Evolutionary conservation across 495 filamentous ascomycete species (phyloP), one percentile per base, ranked within the genome.

Genomic region (Aspergillus wentii): DNA sequence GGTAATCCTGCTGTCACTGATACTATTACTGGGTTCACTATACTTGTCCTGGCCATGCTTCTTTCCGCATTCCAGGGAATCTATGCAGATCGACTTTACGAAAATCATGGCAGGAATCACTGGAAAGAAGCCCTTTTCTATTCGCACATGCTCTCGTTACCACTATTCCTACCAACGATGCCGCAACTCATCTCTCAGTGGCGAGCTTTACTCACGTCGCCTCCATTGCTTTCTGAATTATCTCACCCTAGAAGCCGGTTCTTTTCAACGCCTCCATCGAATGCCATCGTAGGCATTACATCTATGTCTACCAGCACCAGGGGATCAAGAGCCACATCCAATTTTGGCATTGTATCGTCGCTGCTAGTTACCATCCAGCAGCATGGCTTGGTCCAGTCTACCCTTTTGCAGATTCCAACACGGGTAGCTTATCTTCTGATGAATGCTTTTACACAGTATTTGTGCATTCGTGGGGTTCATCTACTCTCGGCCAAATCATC

Each of bases 111-210:
- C 16, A 81, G 64, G 11, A 56, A 82, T 23, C 84, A 94, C 64
- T 97, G 92, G 88, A 86, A 85, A 47, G 92, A 97, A 58, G 94
- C 94, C 50, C 74, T 99, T 11, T 96, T 99, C 61, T 99, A 97
- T 61, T 85, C 81, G 14, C 88, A 95, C 45, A 58, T 84, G 14
- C 75, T 94, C 13, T 86, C 85, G 4, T 55, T 95, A 23, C 87
- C 86, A 1, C 55, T 83, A 19, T 81, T 83, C 55, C 35, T 78
- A 14, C 67, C 66, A 1, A 68, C 72, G 16, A 63, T 52, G 5
- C 38, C 61, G 10, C 60, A 68, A 18, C 56, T 82, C n/a, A 51
- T 46, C 8, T 43, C 47, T 2, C 76, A 80, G 43, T 77, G 74
- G 61, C 40, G 39, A 2, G 48, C 62, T 8, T 61, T 82, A n/a